These are phyloP conservation scores for Camellia oleifera DNA, from an alignment of 179 eudicot species.

Conservation along the genomic window DNA sequence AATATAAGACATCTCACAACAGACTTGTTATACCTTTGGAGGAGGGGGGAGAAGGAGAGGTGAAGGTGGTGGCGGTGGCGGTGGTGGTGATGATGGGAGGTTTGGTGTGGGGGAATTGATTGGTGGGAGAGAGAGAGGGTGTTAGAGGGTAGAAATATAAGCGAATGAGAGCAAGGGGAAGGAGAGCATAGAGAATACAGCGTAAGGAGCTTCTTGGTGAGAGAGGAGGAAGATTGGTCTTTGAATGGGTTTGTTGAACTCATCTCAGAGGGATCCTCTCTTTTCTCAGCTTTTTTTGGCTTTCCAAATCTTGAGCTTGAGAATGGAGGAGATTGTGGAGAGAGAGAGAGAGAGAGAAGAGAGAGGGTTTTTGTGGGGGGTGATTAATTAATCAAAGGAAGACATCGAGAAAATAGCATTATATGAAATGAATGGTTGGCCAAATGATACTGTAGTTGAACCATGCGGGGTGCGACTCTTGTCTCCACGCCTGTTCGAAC, in stretches of 20 bases:
- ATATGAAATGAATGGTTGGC: no score
- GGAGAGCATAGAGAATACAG: constrained; percentile 40
- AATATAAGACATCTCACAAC: no score
- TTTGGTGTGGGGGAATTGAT: constrained; percentile 14
- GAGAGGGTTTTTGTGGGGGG: no score
- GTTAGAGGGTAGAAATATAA: constrained; percentile 46
- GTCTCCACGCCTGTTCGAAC: no score
- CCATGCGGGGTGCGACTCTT: no score
- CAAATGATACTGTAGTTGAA: no score
- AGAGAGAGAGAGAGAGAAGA: no score
- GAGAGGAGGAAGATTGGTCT: constrained; percentile 28
- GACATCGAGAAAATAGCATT: no score
- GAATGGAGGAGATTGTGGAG: no score
- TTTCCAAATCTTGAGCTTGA: no score
- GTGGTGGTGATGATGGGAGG: constrained; percentile 21
- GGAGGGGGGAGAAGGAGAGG: constrained; percentile 12
- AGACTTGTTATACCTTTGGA: constrained; percentile 31
- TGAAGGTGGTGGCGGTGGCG: not conserved
- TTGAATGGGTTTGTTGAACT: constrained; percentile 28
- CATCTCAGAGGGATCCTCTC: constrained; percentile 14
- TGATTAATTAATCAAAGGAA: no score
- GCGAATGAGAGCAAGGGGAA: constrained; percentile 48
- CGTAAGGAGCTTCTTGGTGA: constrained; percentile 44
- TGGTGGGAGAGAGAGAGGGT: constrained; percentile 22
- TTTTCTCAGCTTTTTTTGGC: not conserved